Evolutionary conservation across 768 basidiomycete genomes (phyloP).

Genomic region (Leccinum pellstonianum): DNA sequence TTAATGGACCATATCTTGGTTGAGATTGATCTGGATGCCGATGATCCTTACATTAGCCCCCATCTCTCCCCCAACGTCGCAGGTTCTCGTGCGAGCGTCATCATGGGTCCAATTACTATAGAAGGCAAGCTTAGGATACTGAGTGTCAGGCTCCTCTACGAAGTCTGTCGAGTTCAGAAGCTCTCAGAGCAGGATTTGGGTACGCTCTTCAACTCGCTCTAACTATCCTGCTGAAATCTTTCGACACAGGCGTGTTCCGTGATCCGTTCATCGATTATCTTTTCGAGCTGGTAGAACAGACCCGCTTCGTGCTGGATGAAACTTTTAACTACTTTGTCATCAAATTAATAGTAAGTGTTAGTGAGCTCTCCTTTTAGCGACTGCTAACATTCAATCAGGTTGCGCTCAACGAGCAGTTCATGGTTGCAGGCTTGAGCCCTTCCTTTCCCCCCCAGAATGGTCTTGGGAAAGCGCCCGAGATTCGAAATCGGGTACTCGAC

Average conservation of each 20-base stretch:
- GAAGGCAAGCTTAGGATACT: constrained; percentile 79
- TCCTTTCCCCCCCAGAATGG: constrained; percentile 22
- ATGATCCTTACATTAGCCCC: constrained; percentile 52
- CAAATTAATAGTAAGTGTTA: constrained; percentile 75
- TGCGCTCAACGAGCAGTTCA: constrained; percentile 96
- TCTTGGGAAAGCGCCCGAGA: constrained; percentile 37
- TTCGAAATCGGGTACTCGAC: constrained; percentile 75
- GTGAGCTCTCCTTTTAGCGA: background rate
- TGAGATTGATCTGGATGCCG: constrained; percentile 76
- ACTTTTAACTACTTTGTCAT: constrained; percentile 94
- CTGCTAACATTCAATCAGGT: constrained; percentile 49
- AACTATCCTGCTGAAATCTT: constrained; percentile 6
- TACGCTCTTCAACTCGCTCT: constrained; percentile 38
- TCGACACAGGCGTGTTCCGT: constrained; percentile 64
- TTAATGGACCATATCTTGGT: constrained; percentile 83
- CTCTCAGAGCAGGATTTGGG: constrained; percentile 76
- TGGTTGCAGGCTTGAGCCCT: constrained; percentile 73
- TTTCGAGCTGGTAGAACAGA: constrained; percentile 93
- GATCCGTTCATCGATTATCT: constrained; percentile 85
- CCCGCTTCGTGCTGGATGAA: constrained; percentile 84
- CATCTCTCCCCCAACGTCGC: constrained; percentile 30
- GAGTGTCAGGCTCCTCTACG: constrained; percentile 77
- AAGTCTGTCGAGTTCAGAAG: constrained; percentile 90
- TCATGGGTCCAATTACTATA: constrained; percentile 58
- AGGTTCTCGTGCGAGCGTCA: constrained; percentile 39